phyloP scores from a whole-genome alignment of 2,329 filamentous ascomycete genomes.

The Helminthosporium solani region DNA sequence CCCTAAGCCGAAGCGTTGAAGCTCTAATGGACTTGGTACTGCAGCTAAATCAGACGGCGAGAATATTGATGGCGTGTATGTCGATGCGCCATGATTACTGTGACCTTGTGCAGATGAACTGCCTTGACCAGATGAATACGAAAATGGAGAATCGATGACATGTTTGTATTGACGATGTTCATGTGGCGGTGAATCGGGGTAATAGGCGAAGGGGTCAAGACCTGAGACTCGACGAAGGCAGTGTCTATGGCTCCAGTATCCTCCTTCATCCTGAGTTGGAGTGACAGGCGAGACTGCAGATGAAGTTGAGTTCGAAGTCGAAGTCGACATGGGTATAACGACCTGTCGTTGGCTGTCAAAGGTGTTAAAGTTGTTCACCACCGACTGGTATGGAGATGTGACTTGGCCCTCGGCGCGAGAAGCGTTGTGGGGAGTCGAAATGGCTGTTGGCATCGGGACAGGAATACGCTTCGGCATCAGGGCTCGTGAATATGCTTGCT shows the following conservation, averaged over 20 bases:
- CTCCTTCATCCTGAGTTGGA: background rate
- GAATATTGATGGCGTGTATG: background rate
- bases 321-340: background rate
- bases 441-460: background rate
- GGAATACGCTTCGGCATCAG: background rate
- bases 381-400: background rate
- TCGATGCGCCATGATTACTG: background rate
- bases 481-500: background rate
- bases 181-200: slow-evolving; percentile 1
- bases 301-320: background rate
- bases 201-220: background rate
- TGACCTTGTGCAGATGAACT: background rate
- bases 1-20: background rate
- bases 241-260: background rate
- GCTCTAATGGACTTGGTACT: background rate
- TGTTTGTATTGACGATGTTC: background rate
- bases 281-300: background rate
- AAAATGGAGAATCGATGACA: background rate
- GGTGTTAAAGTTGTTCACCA: background rate
- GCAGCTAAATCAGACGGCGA: background rate
- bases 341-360: too few relatives aligned
- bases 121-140: background rate
- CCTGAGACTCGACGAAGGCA: background rate
- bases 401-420: background rate
- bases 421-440: background rate